Evolutionary conservation across 169 alveolate species (phyloP).

Genomic region (Eimeria praecox): DNA sequence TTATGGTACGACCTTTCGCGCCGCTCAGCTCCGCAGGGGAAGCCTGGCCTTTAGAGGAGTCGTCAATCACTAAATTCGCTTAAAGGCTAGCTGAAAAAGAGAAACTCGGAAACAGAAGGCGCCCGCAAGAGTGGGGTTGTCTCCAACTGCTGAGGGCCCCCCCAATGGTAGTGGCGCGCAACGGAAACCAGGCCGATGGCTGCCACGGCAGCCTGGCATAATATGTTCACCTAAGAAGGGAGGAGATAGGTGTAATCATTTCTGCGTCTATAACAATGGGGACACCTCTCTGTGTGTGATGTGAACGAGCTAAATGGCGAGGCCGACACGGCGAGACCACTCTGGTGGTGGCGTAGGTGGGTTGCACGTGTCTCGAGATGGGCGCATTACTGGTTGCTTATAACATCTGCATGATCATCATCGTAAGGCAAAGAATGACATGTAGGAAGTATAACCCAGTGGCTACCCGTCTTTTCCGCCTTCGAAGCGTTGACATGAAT

Average conservation of each 20-base stretch:
- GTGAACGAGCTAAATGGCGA: not conserved
- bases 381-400: not conserved
- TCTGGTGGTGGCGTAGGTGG: not conserved
- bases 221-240: not conserved
- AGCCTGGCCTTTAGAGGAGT: not conserved
- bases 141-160: no score
- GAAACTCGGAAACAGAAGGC: no score
- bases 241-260: not conserved
- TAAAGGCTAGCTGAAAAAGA: no score
- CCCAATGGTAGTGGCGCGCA: no score
- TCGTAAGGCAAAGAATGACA: no score
- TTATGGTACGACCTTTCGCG: not conserved
- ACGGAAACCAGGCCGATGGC: no score
- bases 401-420: no score
- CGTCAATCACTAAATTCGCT: not conserved
- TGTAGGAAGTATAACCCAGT: not conserved
- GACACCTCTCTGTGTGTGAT: not conserved
- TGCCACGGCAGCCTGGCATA: no score
- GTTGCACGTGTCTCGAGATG: not conserved
- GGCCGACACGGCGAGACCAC: not conserved
- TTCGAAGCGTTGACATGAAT: not conserved
- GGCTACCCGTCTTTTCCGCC: not conserved
- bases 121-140: no score
- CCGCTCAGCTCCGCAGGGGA: not conserved
- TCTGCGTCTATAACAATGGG: not conserved